phyloP scores from a whole-genome alignment of 768 basidiomycete genomes.

The Trametes cingulata region DNA sequence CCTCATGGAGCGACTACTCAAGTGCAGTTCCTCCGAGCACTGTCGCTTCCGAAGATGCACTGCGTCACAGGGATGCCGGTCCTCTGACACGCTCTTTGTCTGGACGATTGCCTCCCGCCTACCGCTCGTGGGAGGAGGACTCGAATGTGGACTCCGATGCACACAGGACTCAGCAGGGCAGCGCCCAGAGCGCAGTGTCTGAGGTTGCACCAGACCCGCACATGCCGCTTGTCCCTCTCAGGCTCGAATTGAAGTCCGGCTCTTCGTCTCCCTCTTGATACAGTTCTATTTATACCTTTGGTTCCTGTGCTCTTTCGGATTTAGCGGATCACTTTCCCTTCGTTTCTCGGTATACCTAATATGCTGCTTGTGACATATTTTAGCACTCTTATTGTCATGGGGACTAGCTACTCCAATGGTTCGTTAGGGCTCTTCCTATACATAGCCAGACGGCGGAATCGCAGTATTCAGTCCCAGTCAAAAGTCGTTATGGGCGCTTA shows the following conservation, averaged over 20 bases:
- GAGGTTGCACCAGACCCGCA: neutral
- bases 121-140: conserved; percentile 7
- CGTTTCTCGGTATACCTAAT: no score
- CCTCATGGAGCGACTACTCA: conserved; percentile 2
- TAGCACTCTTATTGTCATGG: no score
- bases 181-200: neutral
- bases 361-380: no score
- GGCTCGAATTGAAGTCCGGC: neutral
- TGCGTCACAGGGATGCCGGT: conserved; percentile 9
- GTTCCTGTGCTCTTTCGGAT: neutral
- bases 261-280: neutral
- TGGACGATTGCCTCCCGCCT: conserved; percentile 10
- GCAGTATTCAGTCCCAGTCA: no score
- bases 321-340: neutral
- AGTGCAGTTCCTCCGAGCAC: neutral
- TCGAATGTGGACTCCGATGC: neutral
- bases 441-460: no score
- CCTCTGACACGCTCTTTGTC: neutral
- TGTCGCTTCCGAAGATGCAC: neutral
- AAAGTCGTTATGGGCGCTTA: no score
- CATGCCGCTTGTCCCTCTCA: neutral
- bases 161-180: neutral
- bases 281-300: neutral
- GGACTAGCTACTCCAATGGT: no score
- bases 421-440: no score